phyloP scores from a whole-genome alignment of 2,329 filamentous ascomycete genomes.

The Grosmannia huntii region DNA sequence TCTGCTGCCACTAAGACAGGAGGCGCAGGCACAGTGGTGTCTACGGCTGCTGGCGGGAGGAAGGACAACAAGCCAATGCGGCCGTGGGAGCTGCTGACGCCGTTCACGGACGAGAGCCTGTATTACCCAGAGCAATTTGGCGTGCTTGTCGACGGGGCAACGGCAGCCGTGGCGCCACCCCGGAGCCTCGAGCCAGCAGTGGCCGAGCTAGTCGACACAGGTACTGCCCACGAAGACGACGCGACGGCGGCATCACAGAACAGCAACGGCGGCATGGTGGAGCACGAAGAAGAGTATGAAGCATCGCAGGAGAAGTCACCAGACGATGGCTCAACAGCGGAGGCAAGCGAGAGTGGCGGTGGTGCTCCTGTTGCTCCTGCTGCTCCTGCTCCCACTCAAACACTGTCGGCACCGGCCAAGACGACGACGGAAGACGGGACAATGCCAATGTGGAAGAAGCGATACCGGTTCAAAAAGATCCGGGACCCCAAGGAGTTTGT shows the following conservation, averaged over 20 bases:
- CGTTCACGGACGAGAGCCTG: constrained; percentile 7
- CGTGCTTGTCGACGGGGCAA: not conserved
- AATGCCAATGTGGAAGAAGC: constrained; percentile 18
- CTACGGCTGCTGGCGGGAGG: not conserved
- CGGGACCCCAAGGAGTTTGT: constrained; percentile 36
- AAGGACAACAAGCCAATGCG: not conserved
- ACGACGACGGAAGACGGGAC: not conserved
- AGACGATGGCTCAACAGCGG: not conserved
- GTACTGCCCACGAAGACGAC: not conserved
- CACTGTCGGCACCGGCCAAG: not conserved
- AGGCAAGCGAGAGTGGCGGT: not conserved
- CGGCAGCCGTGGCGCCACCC: not conserved
- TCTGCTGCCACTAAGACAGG: not conserved
- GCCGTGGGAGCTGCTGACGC: constrained; percentile 11
- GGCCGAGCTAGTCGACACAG: not conserved
- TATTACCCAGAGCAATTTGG: constrained; percentile 13
- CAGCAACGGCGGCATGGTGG: not conserved
- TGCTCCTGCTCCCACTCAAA: not conserved
- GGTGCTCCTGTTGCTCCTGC: not conserved
- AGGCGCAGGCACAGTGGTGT: not conserved
- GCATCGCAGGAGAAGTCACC: not conserved
- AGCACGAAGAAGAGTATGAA: not conserved
- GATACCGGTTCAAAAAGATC: constrained; percentile 36
- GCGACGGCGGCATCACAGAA: not conserved
- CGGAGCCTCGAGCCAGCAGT: not conserved